phyloP scores from a whole-genome alignment of 352 stramenopile genomes.

The Phytophthora sansomeana region DNA sequence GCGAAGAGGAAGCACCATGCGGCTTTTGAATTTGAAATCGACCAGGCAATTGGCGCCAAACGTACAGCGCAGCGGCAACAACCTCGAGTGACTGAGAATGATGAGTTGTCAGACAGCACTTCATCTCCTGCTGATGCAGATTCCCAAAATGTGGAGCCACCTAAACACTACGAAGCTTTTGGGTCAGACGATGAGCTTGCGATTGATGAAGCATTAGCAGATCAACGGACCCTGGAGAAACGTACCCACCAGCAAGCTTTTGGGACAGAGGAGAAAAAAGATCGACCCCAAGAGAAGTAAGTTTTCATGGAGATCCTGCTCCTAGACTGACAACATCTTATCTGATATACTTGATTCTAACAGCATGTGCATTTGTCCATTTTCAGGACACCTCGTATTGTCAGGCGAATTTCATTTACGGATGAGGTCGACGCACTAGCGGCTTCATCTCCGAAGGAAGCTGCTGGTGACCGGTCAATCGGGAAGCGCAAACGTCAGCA shows the following conservation, averaged over 20 bases:
- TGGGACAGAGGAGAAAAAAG: conserved; percentile 15
- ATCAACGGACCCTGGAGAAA: conserved; percentile 27
- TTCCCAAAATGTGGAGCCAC: conserved; percentile 35
- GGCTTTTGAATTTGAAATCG: conserved; percentile 35
- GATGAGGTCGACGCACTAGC: conserved; percentile 31
- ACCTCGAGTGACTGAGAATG: conserved; percentile 8
- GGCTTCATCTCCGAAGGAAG: conserved; percentile 21
- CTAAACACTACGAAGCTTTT: conserved; percentile 41
- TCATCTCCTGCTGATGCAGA: background rate
- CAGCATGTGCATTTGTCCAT: background rate
- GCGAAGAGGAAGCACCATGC: conserved; percentile 38
- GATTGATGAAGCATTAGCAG: conserved; percentile 16
- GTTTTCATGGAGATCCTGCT: conserved; percentile 5
- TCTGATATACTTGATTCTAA: conserved; percentile 9
- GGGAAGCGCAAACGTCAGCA: conserved; percentile 38
- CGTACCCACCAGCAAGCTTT: conserved; percentile 32
- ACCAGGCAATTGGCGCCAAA: conserved; percentile 2
- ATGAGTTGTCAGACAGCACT: background rate
- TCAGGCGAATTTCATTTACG: conserved; percentile 42
- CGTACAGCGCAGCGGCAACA: conserved; percentile 12
- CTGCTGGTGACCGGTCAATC: conserved; percentile 9
- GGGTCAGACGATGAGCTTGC: conserved; percentile 28
- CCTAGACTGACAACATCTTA: background rate
- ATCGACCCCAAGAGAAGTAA: conserved; percentile 37
- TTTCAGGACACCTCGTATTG: conserved; percentile 42